Evolutionary conservation across 352 stramenopile genomes (phyloP).

Genomic region (Globisporangium alternatum): DNA sequence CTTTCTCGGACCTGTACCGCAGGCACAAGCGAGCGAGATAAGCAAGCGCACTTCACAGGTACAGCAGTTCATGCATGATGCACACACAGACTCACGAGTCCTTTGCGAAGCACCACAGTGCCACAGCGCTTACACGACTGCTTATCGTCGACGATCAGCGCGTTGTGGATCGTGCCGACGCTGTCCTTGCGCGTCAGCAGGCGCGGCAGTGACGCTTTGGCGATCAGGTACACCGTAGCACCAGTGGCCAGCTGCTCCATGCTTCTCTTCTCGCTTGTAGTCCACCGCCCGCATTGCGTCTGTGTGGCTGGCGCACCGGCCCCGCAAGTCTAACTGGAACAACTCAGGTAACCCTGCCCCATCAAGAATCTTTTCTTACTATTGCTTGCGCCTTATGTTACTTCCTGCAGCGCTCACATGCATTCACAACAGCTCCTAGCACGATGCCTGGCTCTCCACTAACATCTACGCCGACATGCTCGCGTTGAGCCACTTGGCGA

Average conservation of each 20-base stretch:
- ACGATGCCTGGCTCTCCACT: background rate
- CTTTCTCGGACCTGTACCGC: too few species aligned
- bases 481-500: conserved; percentile 51
- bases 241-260: background rate
- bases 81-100: background rate
- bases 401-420: background rate
- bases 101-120: background rate
- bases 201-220: too few species aligned
- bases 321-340: background rate
- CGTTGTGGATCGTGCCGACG: background rate
- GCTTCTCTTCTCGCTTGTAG: background rate
- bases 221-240: background rate
- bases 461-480: conserved; percentile 16
- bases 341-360: background rate
- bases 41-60: background rate
- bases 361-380: background rate
- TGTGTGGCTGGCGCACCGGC: background rate
- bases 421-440: too few species aligned
- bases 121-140: background rate
- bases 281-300: too few species aligned
- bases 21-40: background rate
- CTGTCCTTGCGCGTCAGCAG: background rate
- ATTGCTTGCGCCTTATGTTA: background rate
- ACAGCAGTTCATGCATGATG: background rate
- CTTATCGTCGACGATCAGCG: background rate